phyloP scores from a whole-genome alignment of 2,329 filamentous ascomycete genomes.

The Sporothrix brasiliensis region DNA sequence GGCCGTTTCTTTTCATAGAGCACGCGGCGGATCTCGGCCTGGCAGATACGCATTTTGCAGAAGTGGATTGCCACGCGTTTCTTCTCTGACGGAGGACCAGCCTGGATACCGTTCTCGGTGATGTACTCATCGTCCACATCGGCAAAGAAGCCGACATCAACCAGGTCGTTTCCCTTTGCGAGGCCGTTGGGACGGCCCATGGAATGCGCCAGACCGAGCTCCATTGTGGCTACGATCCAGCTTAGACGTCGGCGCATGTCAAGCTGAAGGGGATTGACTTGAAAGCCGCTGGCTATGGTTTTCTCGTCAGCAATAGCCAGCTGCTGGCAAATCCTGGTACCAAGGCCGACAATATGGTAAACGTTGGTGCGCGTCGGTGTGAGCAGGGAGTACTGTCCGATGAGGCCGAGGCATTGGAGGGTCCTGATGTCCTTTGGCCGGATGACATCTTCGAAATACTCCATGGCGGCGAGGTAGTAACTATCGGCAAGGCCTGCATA shows the following conservation, averaged over 20 bases:
- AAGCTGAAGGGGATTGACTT: slow-evolving; percentile 71
- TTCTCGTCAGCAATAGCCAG: slow-evolving; percentile 86
- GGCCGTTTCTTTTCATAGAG: slow-evolving; percentile 82
- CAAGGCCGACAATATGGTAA: slow-evolving; percentile 90
- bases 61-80: slow-evolving; percentile 92
- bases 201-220: slow-evolving; percentile 82
- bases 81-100: slow-evolving; percentile 72
- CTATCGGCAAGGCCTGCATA: slow-evolving; percentile 94
- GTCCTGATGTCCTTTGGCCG: slow-evolving; percentile 89
- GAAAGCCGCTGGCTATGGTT: slow-evolving; percentile 69
- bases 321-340: slow-evolving; percentile 84
- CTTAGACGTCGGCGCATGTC: slow-evolving; percentile 88
- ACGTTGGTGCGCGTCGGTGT: slow-evolving; percentile 90
- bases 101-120: slow-evolving; percentile 71
- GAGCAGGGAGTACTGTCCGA: slow-evolving; percentile 87
- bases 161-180: slow-evolving; percentile 76
- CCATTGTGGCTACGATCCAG: slow-evolving; percentile 88
- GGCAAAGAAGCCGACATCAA: slow-evolving; percentile 85
- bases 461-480: slow-evolving; percentile 89
- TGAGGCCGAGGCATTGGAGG: slow-evolving; percentile 82
- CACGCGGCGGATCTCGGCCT: slow-evolving; percentile 82
- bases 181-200: slow-evolving; percentile 87
- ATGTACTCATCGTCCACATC: slow-evolving; percentile 82
- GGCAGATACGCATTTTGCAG: slow-evolving; percentile 84
- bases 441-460: slow-evolving; percentile 78